phyloP scores from a whole-genome alignment of 306 rosid species.

The Dryas alaskensis region DNA sequence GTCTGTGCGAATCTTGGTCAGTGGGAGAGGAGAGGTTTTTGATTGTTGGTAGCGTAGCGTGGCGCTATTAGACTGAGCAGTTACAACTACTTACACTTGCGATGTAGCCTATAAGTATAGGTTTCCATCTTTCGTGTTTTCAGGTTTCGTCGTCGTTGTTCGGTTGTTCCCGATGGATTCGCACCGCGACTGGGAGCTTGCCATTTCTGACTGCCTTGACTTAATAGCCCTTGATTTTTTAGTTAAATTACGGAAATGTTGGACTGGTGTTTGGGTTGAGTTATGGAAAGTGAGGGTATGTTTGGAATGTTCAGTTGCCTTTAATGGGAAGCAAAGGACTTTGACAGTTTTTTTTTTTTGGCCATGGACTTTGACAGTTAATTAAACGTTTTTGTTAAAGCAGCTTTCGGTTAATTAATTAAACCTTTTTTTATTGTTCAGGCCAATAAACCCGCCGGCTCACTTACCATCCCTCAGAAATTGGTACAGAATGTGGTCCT shows the following conservation, averaged over 20 bases:
- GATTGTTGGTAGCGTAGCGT: not conserved
- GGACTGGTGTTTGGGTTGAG: not conserved
- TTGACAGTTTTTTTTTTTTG: not conserved
- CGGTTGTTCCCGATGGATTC: not conserved
- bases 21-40: not conserved
- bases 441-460: no score
- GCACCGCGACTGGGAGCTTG: not conserved
- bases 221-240: not conserved
- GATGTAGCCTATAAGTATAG: not conserved
- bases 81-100: not conserved
- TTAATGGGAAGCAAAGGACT: not conserved
- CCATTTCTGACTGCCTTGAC: not conserved
- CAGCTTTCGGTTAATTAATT: not conserved
- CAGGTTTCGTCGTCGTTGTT: not conserved
- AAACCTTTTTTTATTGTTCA: not conserved
- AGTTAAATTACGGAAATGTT: not conserved
- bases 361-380: not conserved
- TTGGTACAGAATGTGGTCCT: no score
- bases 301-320: not conserved
- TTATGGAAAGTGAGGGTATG: not conserved
- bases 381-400: no score
- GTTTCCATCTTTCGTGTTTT: not conserved
- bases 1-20: not conserved
- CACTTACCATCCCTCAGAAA: no score
- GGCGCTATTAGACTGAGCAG: not conserved